These are phyloP conservation scores for Eutrema japonicum DNA, from an alignment of 345 rosid species.

Conservation along the genomic window DNA sequence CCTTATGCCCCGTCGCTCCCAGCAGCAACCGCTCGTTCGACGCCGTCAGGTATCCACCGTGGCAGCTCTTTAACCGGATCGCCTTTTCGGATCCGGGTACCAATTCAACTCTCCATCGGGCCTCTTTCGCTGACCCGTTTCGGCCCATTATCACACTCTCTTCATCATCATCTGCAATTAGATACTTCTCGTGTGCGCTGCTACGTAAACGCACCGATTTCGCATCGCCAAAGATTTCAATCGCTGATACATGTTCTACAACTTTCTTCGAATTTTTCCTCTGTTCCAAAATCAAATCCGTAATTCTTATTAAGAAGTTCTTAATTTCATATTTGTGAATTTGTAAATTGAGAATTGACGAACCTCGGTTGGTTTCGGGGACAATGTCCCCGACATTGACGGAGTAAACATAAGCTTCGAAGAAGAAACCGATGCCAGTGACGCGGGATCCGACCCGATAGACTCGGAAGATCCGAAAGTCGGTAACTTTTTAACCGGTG, in stretches of 20 bases:
- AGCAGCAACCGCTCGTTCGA: constrained; percentile 67
- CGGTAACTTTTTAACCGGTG: constrained; percentile 34
- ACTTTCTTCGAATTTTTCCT: constrained; percentile 20
- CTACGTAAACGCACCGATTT: constrained; percentile 66
- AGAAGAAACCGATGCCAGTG: constrained; percentile 33
- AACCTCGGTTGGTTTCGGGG: constrained; percentile 42
- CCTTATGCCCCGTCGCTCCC: constrained; percentile 81
- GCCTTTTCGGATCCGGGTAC: constrained; percentile 55
- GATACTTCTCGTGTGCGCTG: constrained; percentile 73
- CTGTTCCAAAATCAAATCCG: constrained; percentile 22
- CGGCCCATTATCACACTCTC: constrained; percentile 69
- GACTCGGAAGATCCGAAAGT: constrained; percentile 36
- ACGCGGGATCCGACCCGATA: constrained; percentile 37
- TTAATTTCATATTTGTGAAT: background rate
- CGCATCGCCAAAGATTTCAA: constrained; percentile 72
- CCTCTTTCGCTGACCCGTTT: constrained; percentile 63
- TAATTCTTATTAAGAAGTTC: background rate
- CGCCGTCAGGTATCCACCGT: constrained; percentile 78
- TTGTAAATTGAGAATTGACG: background rate
- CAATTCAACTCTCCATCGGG: constrained; percentile 68
- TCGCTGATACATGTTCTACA: constrained; percentile 31
- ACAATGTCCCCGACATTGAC: constrained; percentile 43
- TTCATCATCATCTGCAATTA: constrained; percentile 70
- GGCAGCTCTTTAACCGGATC: constrained; percentile 70
- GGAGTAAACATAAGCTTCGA: constrained; percentile 50